Evolutionary conservation across 306 rosid species (phyloP), one percentile per base, ranked within the genome.

Genomic region (Cajanus cajan): DNA sequence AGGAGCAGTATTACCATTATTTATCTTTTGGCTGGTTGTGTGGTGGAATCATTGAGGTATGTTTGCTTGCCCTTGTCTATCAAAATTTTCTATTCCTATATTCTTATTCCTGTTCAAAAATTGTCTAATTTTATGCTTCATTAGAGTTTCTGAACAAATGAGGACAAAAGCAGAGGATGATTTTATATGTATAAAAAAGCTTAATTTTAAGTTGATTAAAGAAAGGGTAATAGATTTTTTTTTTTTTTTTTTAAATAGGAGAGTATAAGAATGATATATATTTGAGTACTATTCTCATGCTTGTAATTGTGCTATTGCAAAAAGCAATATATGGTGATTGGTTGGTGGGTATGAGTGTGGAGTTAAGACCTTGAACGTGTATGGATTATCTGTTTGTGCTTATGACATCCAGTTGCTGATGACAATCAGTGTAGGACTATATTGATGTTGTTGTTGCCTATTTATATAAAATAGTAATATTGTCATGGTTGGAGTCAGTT

Each of bases 1-100:
- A 87, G 88, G 83, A 86, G 89, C 99, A 96, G 89, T 69, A 80
- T 67, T 96, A 96, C 86, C 99, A 93, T 88, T 91, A 88, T 80
- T 80, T 91, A 33, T 88, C 98, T 40, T 96, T 67, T 84, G 99
- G 99, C 65, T 93, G 96, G 96, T 77, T 96, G 66, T 96, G 99
- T 74, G 99, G 98, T 77, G 98, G 99, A 71, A 93, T 96, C 79
- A 85, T 96, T 22, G 98, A 96, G 97, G 99, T 93, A 91, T 37
- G 73, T 28, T 76, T 77, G 48, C 78, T 64, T 52, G 67, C 62
- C 22, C 43, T 79, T 57, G 57, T 18, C 51, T 64, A 51, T 71
- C 41, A 43, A 58, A 50, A 10, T 14, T 25, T 77, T 47, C 16
- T 39, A 39, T 66, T 65, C 28, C n/a, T 34, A 3, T 7, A 28